Conservation (phyloP, 345 rosid genomes). For the Carallia brachiata region DNA sequence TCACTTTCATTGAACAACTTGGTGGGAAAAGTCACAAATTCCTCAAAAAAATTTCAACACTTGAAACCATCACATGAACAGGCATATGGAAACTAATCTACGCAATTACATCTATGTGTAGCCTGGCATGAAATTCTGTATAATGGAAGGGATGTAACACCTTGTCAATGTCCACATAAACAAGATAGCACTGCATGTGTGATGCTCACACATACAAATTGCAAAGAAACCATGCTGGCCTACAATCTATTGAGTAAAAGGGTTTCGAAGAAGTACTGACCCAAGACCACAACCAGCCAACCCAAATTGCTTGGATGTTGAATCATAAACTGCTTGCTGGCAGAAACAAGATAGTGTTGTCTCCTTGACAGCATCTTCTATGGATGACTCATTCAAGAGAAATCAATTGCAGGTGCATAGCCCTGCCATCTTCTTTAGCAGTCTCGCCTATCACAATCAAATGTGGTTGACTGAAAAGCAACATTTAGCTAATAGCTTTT, state of each 20-base stretch:
- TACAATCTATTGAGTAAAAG: background rate
- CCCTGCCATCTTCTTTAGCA: constrained; percentile 38
- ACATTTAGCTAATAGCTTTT: background rate
- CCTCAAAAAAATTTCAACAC: background rate
- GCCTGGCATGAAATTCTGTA: no score
- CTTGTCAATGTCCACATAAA: background rate
- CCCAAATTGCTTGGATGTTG: constrained; percentile 24
- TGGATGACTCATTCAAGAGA: constrained; percentile 30
- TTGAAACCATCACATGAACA: background rate
- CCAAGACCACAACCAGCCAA: constrained; percentile 41
- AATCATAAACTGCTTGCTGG: constrained; percentile 19
- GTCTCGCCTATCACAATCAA: constrained; percentile 31
- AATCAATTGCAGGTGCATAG: constrained; percentile 46
- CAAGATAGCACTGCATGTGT: background rate
- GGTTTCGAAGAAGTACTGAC: constrained; percentile 32
- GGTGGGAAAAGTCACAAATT: background rate
- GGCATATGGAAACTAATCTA: background rate
- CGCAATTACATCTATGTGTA: constrained; percentile 3
- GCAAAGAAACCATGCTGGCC: background rate
- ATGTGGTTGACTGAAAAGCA: background rate
- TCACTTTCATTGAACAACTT: background rate
- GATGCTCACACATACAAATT: background rate
- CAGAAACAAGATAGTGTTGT: constrained; percentile 36
- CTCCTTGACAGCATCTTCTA: constrained; percentile 26
- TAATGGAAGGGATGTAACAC: no score